Percentiles rank a stretch among this genome's conserved stretches.
These are phyloP conservation scores for Xanthoconium stramineum DNA, from an alignment of 768 basidiomycete species.

Conservation along the genomic window DNA sequence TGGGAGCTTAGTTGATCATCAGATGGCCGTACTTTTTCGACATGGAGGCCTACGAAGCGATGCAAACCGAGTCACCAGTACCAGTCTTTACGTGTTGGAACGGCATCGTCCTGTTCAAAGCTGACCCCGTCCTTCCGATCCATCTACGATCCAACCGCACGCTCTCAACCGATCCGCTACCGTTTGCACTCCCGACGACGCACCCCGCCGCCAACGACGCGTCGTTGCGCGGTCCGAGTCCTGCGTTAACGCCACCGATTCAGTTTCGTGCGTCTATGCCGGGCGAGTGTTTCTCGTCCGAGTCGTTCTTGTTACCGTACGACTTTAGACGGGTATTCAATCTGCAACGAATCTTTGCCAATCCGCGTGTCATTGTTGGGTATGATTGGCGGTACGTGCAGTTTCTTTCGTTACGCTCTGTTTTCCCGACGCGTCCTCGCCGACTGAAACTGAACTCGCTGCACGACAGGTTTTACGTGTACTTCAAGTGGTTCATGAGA, in stretches of 20 bases:
- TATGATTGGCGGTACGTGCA: conserved; percentile 35
- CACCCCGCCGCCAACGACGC: conserved; percentile 15
- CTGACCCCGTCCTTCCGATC: conserved; percentile 41
- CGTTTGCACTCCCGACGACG: conserved; percentile 8
- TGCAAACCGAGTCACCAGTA: conserved; percentile 37
- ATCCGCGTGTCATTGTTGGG: conserved; percentile 38
- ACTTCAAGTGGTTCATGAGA: conserved; percentile 37
- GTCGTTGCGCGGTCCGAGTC: conserved; percentile 12
- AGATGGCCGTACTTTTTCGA: conserved; percentile 45
- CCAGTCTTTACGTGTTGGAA: conserved; percentile 48
- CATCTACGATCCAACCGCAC: conserved; percentile 36
- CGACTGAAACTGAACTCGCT: conserved; percentile 7
- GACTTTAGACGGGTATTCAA: conserved; percentile 40
- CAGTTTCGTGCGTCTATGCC: conserved; percentile 16
- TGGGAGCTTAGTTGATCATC: background rate
- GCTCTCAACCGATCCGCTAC: conserved; percentile 33
- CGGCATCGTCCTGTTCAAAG: conserved; percentile 39
- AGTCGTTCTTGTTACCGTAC: conserved; percentile 42
- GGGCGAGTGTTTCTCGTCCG: conserved; percentile 28
- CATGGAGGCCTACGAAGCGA: conserved; percentile 31
- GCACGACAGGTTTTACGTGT: conserved; percentile 24
- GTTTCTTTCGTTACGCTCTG: background rate
- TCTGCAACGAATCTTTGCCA: conserved; percentile 35
- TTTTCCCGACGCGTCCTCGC: no score
- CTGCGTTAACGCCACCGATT: conserved; percentile 17